Base-by-base conservation (phyloP, 1,284 basidiomycete species). In the Rhodotorula sp. region DNA sequence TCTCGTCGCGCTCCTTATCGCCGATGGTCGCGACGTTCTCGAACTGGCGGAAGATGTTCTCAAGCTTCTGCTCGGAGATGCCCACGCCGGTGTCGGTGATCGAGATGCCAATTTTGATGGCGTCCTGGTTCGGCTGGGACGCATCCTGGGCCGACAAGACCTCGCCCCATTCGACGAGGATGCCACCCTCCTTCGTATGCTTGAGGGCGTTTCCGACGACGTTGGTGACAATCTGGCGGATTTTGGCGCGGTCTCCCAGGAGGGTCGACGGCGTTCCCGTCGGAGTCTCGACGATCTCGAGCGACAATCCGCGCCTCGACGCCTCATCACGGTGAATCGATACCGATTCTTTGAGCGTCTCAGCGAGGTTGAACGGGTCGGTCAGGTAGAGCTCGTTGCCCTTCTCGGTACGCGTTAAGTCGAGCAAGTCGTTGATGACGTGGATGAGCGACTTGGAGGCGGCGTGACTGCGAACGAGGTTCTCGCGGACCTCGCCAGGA, bases 201-300 rank as follows among this genome's bases (percentile, higher is more conserved):
- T 91, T 90, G 74, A 92, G 90, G 36, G 90, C 87, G 78, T 95
- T 94, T 2, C 89, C 90, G 20, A 90, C 89, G 52, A 93, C 81
- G 78, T 93, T 94, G 55, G 90, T 88, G 1, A 95, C 85, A 36
- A 92, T 87, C 1, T 90, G 91, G 67, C 86, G 84, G 68, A 93
- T 88, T 81, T 92, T 92, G 47, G 77, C 79, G 47, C 78, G 77
- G 71, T 81, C 81, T 44, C 81, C 81, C 10, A 78, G 60, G 1
- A 78, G 52, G 0, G 65, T 75, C n/a, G 65, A 54, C 20, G 76
- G 78, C 3, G 75, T 76, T 7, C 76, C 75, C 1, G 68, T 62
- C 4, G 76, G 76, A 34, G 67, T 71, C 55, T 77, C 74, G 59
- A 77, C 84, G 39, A 93, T 79, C 4, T 82, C 77, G 79, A 94